These are phyloP conservation scores for Blastobotrys serpentis DNA, from an alignment of 1,139 yeast genomes.

Conservation along the genomic window DNA sequence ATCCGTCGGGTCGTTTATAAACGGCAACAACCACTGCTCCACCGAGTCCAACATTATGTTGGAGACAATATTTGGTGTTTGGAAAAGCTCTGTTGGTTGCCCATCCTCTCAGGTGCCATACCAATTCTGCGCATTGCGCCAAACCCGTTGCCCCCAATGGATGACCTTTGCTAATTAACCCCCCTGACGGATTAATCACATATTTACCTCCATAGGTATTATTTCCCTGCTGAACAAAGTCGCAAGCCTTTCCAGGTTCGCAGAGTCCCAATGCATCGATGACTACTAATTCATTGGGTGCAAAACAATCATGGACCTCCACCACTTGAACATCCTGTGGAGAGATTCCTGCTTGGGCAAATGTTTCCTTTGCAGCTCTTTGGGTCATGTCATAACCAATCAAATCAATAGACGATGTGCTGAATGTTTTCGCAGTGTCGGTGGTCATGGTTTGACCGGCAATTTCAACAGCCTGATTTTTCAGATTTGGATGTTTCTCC, in stretches of 20 bases:
- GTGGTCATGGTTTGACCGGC: constrained; percentile 33
- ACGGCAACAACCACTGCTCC: constrained; percentile 33
- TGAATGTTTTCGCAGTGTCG: constrained; percentile 29
- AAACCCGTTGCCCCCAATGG: constrained; percentile 38
- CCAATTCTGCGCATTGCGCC: constrained; percentile 35
- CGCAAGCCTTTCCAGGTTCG: constrained; percentile 31
- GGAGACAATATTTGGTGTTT: constrained; percentile 29
- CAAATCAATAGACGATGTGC: constrained; percentile 30
- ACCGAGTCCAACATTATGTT: constrained; percentile 36
- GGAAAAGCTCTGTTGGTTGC: constrained; percentile 33
- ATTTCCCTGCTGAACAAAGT: constrained; percentile 31
- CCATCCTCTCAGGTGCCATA: constrained; percentile 37
- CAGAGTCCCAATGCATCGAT: constrained; percentile 34
- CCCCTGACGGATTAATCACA: constrained; percentile 36
- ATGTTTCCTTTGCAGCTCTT: constrained; percentile 27
- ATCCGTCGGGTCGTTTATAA: constrained; percentile 30
- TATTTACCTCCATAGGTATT: constrained; percentile 34
- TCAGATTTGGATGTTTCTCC: constrained; percentile 42
- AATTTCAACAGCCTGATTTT: constrained; percentile 33
- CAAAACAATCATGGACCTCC: constrained; percentile 36
- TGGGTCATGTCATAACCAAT: constrained; percentile 33
- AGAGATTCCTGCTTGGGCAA: constrained; percentile 26
- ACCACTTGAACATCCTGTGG: constrained; percentile 34
- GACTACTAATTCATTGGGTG: constrained; percentile 34
- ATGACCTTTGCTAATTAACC: constrained; percentile 35